A percentile compares a stretch with the other conserved stretches of the same genome.
phyloP scores from a whole-genome alignment of 177 flowering plant genomes.

The Vitis hybrid region DNA sequence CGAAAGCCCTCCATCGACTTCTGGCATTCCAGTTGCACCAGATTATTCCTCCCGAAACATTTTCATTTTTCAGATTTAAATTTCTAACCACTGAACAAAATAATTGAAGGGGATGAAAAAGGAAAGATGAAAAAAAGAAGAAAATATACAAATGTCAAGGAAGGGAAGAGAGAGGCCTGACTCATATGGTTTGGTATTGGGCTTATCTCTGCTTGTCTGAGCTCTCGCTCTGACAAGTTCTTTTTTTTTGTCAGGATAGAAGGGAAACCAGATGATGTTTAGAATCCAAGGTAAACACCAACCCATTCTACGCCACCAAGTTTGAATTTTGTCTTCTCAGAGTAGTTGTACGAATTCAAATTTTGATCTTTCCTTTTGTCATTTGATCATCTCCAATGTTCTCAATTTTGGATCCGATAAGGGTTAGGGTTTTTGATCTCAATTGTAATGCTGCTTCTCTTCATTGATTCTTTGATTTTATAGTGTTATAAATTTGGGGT shows the following conservation, averaged over 20 bases:
- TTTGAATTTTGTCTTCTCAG: not conserved
- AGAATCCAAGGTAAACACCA: constrained; percentile 12
- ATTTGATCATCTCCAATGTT: constrained; percentile 12
- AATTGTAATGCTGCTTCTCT: not conserved
- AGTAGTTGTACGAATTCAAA: no score
- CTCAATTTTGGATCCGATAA: constrained; percentile 18
- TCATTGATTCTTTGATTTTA: not conserved
- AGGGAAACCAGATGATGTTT: not conserved
- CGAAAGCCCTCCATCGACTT: no score
- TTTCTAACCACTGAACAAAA: not conserved
- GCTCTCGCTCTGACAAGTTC: constrained; percentile 3
- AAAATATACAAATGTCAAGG: not conserved
- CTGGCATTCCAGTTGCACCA: no score
- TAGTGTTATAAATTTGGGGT: constrained; percentile 8
- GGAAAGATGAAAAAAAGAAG: not conserved
- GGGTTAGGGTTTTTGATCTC: constrained; percentile 2
- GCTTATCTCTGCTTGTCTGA: not conserved
- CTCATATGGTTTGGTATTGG: no score
- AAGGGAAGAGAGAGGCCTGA: not conserved
- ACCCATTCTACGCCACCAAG: not conserved
- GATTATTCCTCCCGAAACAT: no score
- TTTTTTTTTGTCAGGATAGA: not conserved
- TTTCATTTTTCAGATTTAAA: no score
- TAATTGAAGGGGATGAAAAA: not conserved
- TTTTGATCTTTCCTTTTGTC: constrained; percentile 29